phyloP scores from a whole-genome alignment of 345 rosid species.

The Draba incana region DNA sequence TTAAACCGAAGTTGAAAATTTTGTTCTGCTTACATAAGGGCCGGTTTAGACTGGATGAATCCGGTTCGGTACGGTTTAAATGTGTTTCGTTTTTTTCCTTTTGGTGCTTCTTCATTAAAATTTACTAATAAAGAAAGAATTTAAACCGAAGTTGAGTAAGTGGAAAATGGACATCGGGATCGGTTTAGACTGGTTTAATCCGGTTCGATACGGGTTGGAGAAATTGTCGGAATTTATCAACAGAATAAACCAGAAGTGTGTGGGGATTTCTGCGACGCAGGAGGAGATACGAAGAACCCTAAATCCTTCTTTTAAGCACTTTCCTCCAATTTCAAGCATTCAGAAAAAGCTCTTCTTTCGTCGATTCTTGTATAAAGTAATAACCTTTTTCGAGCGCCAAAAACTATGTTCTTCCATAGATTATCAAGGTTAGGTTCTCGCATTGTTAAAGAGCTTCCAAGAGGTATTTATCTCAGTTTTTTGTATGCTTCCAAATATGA shows the following conservation, averaged over 20 bases:
- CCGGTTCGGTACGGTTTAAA: no score
- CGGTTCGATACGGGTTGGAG: constrained; percentile 15
- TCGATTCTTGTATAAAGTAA: constrained; percentile 23
- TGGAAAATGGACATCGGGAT: background rate
- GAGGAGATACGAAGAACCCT: constrained; percentile 35
- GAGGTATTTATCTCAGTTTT: constrained; percentile 44
- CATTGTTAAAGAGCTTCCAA: constrained; percentile 49
- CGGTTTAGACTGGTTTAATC: background rate
- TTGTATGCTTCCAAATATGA: background rate
- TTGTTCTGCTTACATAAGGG: no score
- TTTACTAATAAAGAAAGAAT: no score
- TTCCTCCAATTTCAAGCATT: constrained; percentile 7
- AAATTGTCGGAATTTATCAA: background rate
- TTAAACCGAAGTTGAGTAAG: no score
- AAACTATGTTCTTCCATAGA: constrained; percentile 51
- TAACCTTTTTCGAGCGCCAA: background rate
- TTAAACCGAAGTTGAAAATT: no score
- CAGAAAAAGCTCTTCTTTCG: background rate
- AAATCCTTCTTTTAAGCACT: background rate
- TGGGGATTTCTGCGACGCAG: background rate
- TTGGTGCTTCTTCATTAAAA: no score
- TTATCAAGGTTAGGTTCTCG: constrained; percentile 50
- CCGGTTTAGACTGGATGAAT: no score
- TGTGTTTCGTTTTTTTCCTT: no score
- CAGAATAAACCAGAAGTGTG: constrained; percentile 14